These are phyloP conservation scores for Passalora sequoiae DNA, from an alignment of 2,329 filamentous ascomycete species.

Conservation along the genomic window DNA sequence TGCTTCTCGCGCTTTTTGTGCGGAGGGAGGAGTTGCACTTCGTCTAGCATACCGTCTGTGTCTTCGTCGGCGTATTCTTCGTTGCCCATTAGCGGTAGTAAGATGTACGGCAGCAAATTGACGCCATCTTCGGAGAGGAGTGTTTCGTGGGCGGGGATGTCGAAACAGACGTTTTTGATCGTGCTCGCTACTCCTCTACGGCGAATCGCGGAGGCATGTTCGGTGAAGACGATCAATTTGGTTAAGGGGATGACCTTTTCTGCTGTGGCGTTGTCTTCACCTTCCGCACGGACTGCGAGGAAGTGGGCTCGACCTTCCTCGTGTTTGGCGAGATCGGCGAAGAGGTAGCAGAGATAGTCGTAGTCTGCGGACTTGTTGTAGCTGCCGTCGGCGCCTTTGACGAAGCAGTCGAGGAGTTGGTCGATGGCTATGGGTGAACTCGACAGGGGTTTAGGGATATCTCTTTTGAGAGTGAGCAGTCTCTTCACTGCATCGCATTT, in stretches of 20 bases:
- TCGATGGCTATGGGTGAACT: constrained; percentile 73
- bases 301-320: constrained; percentile 58
- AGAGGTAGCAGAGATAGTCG: constrained; percentile 90
- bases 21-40: constrained; percentile 80
- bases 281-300: constrained; percentile 39
- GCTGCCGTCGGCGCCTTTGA: constrained; percentile 75
- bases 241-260: constrained; percentile 73
- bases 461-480: constrained; percentile 63
- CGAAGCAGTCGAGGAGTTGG: constrained; percentile 91
- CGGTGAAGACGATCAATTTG: constrained; percentile 91
- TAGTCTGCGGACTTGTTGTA: constrained; percentile 84
- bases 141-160: constrained; percentile 61
- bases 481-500: constrained; percentile 71
- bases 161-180: constrained; percentile 90
- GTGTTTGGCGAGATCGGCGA: constrained; percentile 81
- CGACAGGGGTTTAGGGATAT: constrained; percentile 63
- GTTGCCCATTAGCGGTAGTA: constrained; percentile 79
- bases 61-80: constrained; percentile 90
- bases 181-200: constrained; percentile 92
- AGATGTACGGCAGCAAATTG: constrained; percentile 79
- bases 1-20: constrained; percentile 85
- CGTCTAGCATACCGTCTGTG: constrained; percentile 76
- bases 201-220: constrained; percentile 76
- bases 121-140: constrained; percentile 64
- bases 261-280: constrained; percentile 60